Evolutionary conservation across 306 rosid species (phyloP).

Genomic region (Vigna unguiculata): DNA sequence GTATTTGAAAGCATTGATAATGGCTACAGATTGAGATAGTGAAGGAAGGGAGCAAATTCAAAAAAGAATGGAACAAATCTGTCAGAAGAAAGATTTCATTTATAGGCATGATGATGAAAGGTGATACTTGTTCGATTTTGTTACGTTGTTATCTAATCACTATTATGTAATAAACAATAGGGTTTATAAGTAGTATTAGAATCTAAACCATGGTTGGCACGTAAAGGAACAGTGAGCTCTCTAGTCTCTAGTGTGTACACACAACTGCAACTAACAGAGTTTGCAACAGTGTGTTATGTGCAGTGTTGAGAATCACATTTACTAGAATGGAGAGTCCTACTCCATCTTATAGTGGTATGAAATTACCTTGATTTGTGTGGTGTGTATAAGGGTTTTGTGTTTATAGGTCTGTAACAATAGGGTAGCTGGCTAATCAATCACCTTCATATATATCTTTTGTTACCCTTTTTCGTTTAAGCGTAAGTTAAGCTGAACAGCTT

Average conservation of each 20-base stretch:
- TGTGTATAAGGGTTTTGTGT: not conserved
- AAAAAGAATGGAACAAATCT: constrained; percentile 16
- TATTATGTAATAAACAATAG: not conserved
- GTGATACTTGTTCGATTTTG: not conserved
- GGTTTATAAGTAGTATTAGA: not conserved
- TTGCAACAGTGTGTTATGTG: not conserved
- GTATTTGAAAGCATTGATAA: not conserved
- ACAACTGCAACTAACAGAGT: not conserved
- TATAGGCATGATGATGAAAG: constrained; percentile 15
- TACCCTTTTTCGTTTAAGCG: not conserved
- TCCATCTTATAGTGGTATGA: not conserved
- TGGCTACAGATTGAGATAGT: not conserved
- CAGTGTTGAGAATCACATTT: not conserved
- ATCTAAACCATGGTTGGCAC: not conserved
- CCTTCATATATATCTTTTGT: not conserved
- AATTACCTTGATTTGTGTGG: constrained; percentile 26
- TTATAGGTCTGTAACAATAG: not conserved
- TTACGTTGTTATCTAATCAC: not conserved
- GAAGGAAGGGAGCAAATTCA: constrained; percentile 30
- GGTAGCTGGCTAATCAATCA: not conserved
- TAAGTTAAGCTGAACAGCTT: not conserved
- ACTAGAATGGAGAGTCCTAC: not conserved
- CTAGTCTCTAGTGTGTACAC: not conserved
- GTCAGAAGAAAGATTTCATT: not conserved
- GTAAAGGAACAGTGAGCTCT: constrained; percentile 17